Conservation (phyloP, 208 protist genomes). For the Plasmodiophora brassicae region DNA sequence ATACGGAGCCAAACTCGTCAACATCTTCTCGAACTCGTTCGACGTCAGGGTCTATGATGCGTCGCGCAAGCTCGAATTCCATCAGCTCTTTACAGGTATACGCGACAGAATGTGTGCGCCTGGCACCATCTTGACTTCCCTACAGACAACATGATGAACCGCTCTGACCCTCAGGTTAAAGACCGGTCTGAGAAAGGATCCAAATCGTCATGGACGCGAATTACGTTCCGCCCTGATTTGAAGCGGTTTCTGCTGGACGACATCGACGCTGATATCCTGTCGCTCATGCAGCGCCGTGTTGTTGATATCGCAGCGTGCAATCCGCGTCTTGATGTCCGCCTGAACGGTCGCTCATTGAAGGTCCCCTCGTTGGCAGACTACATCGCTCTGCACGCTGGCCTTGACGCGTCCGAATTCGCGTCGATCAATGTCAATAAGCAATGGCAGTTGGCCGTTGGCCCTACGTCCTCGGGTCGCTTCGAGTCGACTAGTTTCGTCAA, state of each 20-base stretch:
- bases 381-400: conserved; percentile 82
- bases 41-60: conserved; percentile 86
- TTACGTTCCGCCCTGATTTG: conserved; percentile 97
- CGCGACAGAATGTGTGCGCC: too few species aligned
- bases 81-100: neutral
- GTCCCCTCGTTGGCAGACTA: conserved; percentile 94
- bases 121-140: too few species aligned
- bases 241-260: conserved; percentile 81
- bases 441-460: conserved; percentile 73
- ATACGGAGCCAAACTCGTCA: conserved; percentile 91
- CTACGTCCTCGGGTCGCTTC: conserved; percentile 73
- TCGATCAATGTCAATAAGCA: conserved; percentile 75
- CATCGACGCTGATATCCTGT: conserved; percentile 90
- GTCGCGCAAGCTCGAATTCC: neutral
- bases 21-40: conserved; percentile 93
- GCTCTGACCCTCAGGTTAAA: neutral
- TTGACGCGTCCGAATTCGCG: conserved; percentile 49
- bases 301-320: conserved; percentile 94
- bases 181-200: neutral
- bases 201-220: conserved; percentile 85
- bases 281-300: conserved; percentile 90
- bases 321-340: conserved; percentile 73
- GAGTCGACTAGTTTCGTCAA: conserved; percentile 99
- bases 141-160: neutral
- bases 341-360: conserved; percentile 78